phyloP scores from a whole-genome alignment of 495 filamentous ascomycete genomes.

The Viridothelium virens region DNA sequence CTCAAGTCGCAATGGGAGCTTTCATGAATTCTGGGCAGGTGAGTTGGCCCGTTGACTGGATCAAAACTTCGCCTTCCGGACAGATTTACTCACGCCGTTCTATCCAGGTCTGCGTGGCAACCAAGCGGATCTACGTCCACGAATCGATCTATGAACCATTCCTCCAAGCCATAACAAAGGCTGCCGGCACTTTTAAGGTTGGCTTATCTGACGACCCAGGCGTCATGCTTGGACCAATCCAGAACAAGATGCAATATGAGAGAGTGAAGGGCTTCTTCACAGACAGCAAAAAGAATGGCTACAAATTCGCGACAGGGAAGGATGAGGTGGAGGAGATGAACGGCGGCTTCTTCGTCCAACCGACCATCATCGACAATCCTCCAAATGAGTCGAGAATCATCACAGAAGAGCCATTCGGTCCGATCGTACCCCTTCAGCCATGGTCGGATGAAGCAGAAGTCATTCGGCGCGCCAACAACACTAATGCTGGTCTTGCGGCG shows the following conservation, averaged over 20 bases:
- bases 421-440: constrained; percentile 42
- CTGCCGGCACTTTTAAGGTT: constrained; percentile 44
- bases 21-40: constrained; percentile 55
- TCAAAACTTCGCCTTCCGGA: neutral
- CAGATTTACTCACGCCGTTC: neutral
- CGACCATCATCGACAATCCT: constrained; percentile 54
- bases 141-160: constrained; percentile 59
- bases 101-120: constrained; percentile 45
- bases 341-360: constrained; percentile 46
- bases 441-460: constrained; percentile 48
- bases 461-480: constrained; percentile 44
- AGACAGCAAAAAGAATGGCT: constrained; percentile 37
- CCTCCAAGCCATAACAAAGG: constrained; percentile 46
- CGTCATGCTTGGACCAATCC: constrained; percentile 40
- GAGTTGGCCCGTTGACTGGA: neutral
- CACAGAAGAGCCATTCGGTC: constrained; percentile 44
- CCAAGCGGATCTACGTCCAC: constrained; percentile 64
- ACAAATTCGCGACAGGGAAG: constrained; percentile 40
- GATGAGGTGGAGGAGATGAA: constrained; percentile 33
- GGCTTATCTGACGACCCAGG: constrained; percentile 29
- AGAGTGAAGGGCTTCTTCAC: constrained; percentile 40
- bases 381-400: constrained; percentile 45
- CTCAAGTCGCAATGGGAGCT: constrained; percentile 46
- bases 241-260: constrained; percentile 48
- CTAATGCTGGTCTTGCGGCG: constrained; percentile 42